Conservation (phyloP, 2,329 filamentous ascomycete genomes). For the Colletotrichum tropicicola region DNA sequence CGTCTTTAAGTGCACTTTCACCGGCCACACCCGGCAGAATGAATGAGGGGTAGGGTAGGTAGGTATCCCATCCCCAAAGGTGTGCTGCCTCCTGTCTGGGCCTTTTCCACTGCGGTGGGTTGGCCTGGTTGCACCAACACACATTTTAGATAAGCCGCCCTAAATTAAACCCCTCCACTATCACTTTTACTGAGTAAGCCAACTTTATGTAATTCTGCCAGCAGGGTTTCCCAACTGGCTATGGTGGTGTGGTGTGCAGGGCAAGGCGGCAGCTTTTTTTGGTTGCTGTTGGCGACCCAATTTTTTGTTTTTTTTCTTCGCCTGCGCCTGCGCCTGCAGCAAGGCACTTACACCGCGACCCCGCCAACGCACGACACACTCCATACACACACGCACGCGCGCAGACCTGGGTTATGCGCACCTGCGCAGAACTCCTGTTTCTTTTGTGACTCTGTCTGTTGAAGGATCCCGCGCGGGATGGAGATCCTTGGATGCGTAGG, state of each 20-base stretch:
- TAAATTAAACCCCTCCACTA: too few relatives aligned
- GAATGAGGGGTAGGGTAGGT: neutral
- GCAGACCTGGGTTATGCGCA: neutral
- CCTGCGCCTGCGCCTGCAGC: neutral
- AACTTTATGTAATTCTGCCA: neutral
- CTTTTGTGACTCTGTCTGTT: too few relatives aligned
- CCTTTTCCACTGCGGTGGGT: too few relatives aligned
- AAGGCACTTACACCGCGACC: neutral
- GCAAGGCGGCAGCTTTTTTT: conserved; percentile 12
- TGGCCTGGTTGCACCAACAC: too few relatives aligned
- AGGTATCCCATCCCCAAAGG: too few relatives aligned
- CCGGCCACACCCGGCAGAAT: neutral
- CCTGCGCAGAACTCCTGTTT: neutral
- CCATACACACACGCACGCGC: neutral
- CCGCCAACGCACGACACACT: too few relatives aligned
- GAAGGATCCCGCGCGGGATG: neutral
- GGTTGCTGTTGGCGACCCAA: neutral
- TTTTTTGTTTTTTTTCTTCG: neutral
- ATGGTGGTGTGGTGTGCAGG: conserved; percentile 13
- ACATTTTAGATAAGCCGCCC: too few relatives aligned
- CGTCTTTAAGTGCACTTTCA: neutral
- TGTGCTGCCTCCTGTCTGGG: too few relatives aligned
- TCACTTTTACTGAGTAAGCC: too few relatives aligned
- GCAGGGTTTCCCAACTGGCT: neutral
- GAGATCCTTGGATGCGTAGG: neutral